Base-by-base conservation (phyloP, 441 rosid genomes). In the Populus hybrid region DNA sequence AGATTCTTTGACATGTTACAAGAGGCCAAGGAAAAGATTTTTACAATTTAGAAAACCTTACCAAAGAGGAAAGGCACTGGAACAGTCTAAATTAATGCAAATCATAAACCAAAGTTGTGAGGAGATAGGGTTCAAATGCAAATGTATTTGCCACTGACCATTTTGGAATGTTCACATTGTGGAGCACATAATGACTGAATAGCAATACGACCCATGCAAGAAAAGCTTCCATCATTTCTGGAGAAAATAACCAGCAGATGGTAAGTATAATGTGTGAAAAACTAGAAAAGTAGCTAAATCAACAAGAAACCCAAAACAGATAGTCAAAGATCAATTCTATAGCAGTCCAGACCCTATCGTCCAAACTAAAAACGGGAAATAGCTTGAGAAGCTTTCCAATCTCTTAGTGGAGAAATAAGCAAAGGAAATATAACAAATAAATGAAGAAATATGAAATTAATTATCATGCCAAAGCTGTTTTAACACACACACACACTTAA, bases 161-260 rank as follows among this genome's bases (percentile, higher is more conserved):
- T 87, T 75, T 86, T 87, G 78, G 92, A 91, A 80, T 87, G 86
- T 72, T 80, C 89, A 85, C 97, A 92, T 70, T 92, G 91, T 61
- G 97, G 97, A 81, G 97, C 90, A 88, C 95, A 89, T 71, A 95
- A 85, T 64, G 98, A 92, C 79, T 94, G 99, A 82, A 95, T 90
- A 61, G 95, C 97, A 42, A 95, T 91, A 42, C 94, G 97, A 71
- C 93, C 92, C 72, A 82, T 72, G 70, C 86, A 83, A 42, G 87
- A 77, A 79, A 86, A 69, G 80, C 76, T 85, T 69, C 84, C 86
- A 77, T 88, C 93, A 68, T 76, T 89, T 85, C 97, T 95, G 89
- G 24, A 74, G 78, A 79, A 61, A 67, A 69, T 42, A 67, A 82
- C 70, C 72, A 78, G 69, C 50, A 69, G 10, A 40, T 21, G 53